Evolutionary conservation across 2,329 filamentous ascomycete species (phyloP), one percentile per base, ranked within the genome.

Genomic region (Acephala macrosclerotiorum): DNA sequence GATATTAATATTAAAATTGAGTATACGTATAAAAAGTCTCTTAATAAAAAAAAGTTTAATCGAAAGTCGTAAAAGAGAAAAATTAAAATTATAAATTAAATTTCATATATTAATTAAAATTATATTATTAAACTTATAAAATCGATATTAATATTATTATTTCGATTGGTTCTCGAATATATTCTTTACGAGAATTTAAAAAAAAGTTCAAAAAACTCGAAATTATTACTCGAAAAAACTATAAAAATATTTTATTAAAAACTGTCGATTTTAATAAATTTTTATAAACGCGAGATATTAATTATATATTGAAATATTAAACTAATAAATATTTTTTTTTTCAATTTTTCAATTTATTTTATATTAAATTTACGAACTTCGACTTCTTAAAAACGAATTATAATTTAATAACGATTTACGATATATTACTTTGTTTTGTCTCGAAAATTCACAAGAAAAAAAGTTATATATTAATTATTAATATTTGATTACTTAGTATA

Each of bases 351-450:
- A 29, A 60, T 35, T 56, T 96, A 16, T 85, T 98, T 61, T 55
- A 61, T 38, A 61, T 68, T 20, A 60, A 65, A 20, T 35, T 68
- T 8, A 22, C 56, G 49, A 66, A 68, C 61, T 75, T 75, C 60
- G 71, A 71, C 18, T 64, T 69, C 29, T 65, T 72, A 11, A 94
- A 97, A 42, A 91, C 97, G 45, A 87, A 92, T 22, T 89, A 92
- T 67, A 92, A 92, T 60, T 92, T 96, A 69, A 89, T 94, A 65
- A 97, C 94, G 1, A 88, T 94, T 16, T 98, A 95, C 77, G 95
- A 95, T 35, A 96, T 92, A 57, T 94, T 97, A 79, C 94, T 97
- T 79, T 98, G 97, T 75, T 94, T 94, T 1, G 94, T 95, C 0
- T 95, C 95, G 0, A 95, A 98, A 76, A 93, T 98, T 20, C 63